Evolutionary conservation across 108 stramenopile species (phyloP).

Genomic region (Fistulifera solaris): DNA sequence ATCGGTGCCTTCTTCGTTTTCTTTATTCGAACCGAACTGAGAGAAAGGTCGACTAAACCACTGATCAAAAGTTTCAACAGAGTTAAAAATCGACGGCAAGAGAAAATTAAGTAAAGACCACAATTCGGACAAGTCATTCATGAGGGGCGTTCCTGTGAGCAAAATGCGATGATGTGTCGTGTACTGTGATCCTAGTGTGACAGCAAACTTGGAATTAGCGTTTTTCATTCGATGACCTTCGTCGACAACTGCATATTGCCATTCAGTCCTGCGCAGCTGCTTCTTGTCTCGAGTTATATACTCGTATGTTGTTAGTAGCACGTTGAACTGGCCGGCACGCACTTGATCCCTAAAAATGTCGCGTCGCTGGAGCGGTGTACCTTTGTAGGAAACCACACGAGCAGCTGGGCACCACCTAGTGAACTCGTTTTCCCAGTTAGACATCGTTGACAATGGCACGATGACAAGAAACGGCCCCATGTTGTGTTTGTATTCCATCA

Average conservation of each 20-base stretch:
- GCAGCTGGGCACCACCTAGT: constrained; percentile 64
- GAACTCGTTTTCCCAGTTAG: constrained; percentile 88
- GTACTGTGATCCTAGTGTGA: constrained; percentile 53
- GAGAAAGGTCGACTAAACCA: constrained; percentile 91
- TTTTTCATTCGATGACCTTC: constrained; percentile 90
- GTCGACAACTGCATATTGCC: constrained; percentile 91
- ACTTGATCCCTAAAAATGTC: constrained; percentile 72
- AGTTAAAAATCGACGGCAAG: constrained; percentile 52
- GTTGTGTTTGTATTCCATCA: constrained; percentile 76
- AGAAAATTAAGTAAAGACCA: constrained; percentile 69
- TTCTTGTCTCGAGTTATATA: constrained; percentile 86
- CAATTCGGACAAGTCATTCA: constrained; percentile 63
- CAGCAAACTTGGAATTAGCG: constrained; percentile 54
- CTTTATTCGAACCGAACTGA: constrained; percentile 45
- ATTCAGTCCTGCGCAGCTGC: constrained; percentile 62
- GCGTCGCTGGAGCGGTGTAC: constrained; percentile 57
- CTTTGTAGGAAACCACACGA: constrained; percentile 64
- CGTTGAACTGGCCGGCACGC: constrained; percentile 73
- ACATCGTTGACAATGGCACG: constrained; percentile 85
- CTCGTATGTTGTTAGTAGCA: constrained; percentile 88
- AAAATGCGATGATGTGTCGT: constrained; percentile 49
- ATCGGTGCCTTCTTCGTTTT: constrained; percentile 41
- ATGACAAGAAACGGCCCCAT: constrained; percentile 83
- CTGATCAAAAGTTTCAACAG: constrained; percentile 69
- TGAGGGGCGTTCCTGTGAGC: constrained; percentile 87